Evolutionary conservation across 2,329 filamentous ascomycete genomes (phyloP).

Genomic region (Dryadomyces quercus-mongolicae): DNA sequence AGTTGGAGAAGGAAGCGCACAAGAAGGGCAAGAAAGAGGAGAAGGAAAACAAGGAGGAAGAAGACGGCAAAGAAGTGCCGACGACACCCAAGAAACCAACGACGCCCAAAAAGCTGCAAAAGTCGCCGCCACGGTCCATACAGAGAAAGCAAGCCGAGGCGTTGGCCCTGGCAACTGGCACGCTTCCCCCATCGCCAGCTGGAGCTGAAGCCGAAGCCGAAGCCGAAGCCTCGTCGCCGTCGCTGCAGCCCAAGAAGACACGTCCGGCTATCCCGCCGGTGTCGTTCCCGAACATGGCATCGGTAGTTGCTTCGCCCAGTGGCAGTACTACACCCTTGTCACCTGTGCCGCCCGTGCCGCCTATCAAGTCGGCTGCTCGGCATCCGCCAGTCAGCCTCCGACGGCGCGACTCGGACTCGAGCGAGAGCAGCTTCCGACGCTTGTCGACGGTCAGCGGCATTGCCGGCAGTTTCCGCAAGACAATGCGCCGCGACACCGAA

Average conservation of each 20-base stretch:
- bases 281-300: not conserved
- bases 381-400: slow-evolving; percentile 19
- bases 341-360: slow-evolving; percentile 9
- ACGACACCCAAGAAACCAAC: slow-evolving; percentile 14
- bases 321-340: not conserved
- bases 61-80: slow-evolving; percentile 30
- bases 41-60: slow-evolving; percentile 40
- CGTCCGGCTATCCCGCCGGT: not conserved
- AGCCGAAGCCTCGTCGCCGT: slow-evolving; percentile 9
- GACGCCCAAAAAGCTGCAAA: not conserved
- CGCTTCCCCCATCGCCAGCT: not conserved
- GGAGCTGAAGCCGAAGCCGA: too few species aligned
- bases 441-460: slow-evolving; percentile 6
- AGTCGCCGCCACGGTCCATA: slow-evolving; percentile 17
- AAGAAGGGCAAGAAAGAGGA: too few species aligned
- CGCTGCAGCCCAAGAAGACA: slow-evolving; percentile 2
- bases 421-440: slow-evolving; percentile 75
- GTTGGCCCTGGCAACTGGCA: slow-evolving; percentile 20
- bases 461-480: slow-evolving; percentile 46
- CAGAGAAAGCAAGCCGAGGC: slow-evolving; percentile 28
- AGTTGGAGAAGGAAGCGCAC: slow-evolving; percentile 45
- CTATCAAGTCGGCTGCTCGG: slow-evolving; percentile 13
- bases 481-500: slow-evolving; percentile 48
- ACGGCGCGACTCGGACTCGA: slow-evolving; percentile 50
- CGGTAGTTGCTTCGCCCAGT: not conserved